Conservation (phyloP, 2,329 filamentous ascomycete genomes). For the Cercospora nicotianae region DNA sequence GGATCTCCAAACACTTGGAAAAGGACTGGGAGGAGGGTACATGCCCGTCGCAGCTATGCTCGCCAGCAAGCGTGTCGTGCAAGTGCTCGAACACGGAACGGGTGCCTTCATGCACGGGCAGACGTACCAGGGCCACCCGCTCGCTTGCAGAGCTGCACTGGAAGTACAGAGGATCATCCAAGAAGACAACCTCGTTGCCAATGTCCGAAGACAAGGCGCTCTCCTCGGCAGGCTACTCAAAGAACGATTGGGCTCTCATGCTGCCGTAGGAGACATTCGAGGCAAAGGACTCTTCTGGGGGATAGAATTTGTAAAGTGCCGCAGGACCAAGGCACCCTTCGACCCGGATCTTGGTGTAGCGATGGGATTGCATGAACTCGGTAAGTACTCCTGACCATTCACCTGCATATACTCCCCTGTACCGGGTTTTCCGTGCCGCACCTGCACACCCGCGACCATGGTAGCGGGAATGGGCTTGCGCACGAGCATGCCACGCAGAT, state of each 20-base stretch:
- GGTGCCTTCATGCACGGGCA: constrained; percentile 60
- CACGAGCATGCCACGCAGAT: neutral
- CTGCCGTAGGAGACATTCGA: constrained; percentile 61
- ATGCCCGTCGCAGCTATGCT: constrained; percentile 62
- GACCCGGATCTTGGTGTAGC: constrained; percentile 48
- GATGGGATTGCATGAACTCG: constrained; percentile 53
- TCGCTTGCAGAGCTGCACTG: constrained; percentile 61
- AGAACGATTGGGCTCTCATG: constrained; percentile 45
- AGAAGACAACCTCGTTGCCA: constrained; percentile 58
- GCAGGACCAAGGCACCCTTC: constrained; percentile 56
- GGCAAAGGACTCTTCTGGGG: constrained; percentile 61
- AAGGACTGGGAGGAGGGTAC: constrained; percentile 66
- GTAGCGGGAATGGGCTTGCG: neutral
- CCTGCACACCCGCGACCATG: neutral
- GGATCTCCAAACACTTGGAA: constrained; percentile 67
- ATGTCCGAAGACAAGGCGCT: constrained; percentile 57
- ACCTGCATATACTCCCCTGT: neutral
- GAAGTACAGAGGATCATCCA: constrained; percentile 62
- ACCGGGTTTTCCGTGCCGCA: neutral
- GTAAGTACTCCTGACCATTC: constrained; percentile 34
- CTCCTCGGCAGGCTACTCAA: constrained; percentile 50
- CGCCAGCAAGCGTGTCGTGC: constrained; percentile 52
- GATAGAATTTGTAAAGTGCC: constrained; percentile 61
- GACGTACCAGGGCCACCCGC: constrained; percentile 63
- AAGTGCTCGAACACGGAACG: constrained; percentile 47